A percentile compares a stretch with the other conserved stretches of the same genome.
These are phyloP conservation scores for Tricholoma matsutake DNA, from an alignment of 768 basidiomycete genomes.

Conservation along the genomic window DNA sequence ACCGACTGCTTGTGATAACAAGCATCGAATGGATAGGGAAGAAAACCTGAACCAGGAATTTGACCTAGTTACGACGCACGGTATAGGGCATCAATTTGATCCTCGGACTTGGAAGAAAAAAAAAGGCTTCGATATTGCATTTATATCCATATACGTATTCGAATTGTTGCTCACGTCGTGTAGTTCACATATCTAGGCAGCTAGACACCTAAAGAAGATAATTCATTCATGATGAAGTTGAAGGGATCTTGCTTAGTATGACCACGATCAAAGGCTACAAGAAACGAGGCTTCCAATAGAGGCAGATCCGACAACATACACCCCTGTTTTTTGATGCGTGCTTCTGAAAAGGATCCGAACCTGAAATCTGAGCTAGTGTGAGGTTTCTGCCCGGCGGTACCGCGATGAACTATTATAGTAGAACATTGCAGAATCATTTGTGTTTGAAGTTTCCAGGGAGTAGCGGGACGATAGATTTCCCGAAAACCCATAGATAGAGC, in stretches of 20 bases:
- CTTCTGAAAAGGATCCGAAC: neutral
- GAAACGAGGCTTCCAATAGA: neutral
- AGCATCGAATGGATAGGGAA: neutral
- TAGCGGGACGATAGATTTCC: no score
- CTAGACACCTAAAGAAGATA: neutral
- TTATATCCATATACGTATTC: neutral
- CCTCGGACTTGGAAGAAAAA: neutral
- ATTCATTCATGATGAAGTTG: neutral
- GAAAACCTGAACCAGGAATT: neutral
- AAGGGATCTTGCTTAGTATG: neutral
- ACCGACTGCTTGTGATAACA: no score
- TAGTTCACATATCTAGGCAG: neutral
- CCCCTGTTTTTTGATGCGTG: neutral
- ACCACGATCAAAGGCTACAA: neutral
- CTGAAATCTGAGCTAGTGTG: neutral
- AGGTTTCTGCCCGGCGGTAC: neutral
- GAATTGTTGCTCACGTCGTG: neutral
- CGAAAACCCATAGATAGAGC: no score
- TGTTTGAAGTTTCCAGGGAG: no score
- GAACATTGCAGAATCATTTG: neutral
- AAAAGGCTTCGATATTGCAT: no score
- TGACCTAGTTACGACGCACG: neutral
- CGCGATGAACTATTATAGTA: neutral
- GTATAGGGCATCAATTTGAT: neutral
- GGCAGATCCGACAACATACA: neutral